Evolutionary conservation across 164 flowering plant genomes (phyloP).

Genomic region (Platanus orientalis): DNA sequence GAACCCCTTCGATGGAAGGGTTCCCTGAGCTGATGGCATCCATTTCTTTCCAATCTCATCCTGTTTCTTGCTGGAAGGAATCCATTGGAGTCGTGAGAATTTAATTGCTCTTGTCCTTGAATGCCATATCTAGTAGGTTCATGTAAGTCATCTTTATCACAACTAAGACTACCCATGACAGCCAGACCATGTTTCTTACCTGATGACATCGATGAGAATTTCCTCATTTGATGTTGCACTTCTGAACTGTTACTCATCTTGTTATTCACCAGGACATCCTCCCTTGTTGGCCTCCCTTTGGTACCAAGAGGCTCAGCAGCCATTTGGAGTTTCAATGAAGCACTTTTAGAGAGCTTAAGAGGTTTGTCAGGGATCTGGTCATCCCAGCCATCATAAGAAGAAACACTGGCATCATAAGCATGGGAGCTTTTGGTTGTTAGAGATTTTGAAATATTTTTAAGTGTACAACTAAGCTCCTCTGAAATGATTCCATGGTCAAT

Average conservation of each 20-base stretch:
- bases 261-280: conserved; percentile 11
- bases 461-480: conserved; percentile 26
- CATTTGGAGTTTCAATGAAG: conserved; percentile 11
- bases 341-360: conserved; percentile 12
- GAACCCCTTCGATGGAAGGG: conserved; percentile 21
- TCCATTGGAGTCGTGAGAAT: conserved; percentile 4
- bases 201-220: conserved; percentile 15
- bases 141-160: conserved; percentile 20
- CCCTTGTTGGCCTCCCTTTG: conserved; percentile 20
- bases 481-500: conserved; percentile 13
- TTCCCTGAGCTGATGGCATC: conserved; percentile 14
- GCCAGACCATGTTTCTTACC: conserved; percentile 13
- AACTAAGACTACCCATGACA: conserved; percentile 1
- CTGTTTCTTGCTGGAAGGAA: conserved; percentile 15
- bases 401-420: conserved; percentile 61
- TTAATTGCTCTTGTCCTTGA: conserved; percentile 4
- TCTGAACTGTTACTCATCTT: conserved; percentile 10
- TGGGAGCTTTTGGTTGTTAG: conserved; percentile 31
- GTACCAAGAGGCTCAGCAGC: conserved; percentile 9
- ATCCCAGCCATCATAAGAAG: conserved; percentile 53
- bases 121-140: conserved; percentile 13
- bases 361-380: conserved; percentile 31
- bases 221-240: conserved; percentile 22
- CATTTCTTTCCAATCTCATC: conserved; percentile 26
- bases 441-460: conserved; percentile 25